These are phyloP conservation scores for Megacollybia marginata DNA, from an alignment of 768 basidiomycete genomes.

Conservation along the genomic window DNA sequence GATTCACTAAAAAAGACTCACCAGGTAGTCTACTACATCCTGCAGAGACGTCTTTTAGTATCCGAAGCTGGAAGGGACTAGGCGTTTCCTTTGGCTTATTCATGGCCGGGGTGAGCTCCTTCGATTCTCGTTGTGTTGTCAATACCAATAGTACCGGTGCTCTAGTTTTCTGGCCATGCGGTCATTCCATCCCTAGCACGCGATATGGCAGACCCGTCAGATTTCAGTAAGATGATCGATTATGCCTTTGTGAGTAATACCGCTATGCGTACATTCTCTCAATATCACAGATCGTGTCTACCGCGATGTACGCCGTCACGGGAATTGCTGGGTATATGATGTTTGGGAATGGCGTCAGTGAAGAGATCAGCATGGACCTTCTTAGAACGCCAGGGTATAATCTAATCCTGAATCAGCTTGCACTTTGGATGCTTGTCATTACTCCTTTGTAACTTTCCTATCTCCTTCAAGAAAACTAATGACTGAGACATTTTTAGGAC, in stretches of 20 bases:
- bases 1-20: conserved; percentile 57
- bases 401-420: conserved; percentile 57
- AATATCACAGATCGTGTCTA: conserved; percentile 44
- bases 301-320: conserved; percentile 56
- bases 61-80: conserved; percentile 47
- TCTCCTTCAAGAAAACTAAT: neutral
- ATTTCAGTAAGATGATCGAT: conserved; percentile 79
- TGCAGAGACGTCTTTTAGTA: conserved; percentile 54
- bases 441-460: conserved; percentile 52
- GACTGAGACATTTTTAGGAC: conserved; percentile 37
- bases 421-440: conserved; percentile 83
- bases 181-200: conserved; percentile 85
- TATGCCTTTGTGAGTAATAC: conserved; percentile 66
- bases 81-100: conserved; percentile 84
- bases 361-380: conserved; percentile 85
- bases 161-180: conserved; percentile 84
- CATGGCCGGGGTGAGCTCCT: conserved; percentile 72
- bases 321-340: conserved; percentile 85
- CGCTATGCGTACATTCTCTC: neutral
- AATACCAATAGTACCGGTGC: neutral
- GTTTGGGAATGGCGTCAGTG: conserved; percentile 76
- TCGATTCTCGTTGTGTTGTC: neutral
- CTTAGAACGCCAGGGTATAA: conserved; percentile 69
- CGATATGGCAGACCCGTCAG: conserved; percentile 80
- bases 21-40: conserved; percentile 82